Evolutionary conservation across 352 stramenopile species (phyloP).

Genomic region (Phytophthora pini): DNA sequence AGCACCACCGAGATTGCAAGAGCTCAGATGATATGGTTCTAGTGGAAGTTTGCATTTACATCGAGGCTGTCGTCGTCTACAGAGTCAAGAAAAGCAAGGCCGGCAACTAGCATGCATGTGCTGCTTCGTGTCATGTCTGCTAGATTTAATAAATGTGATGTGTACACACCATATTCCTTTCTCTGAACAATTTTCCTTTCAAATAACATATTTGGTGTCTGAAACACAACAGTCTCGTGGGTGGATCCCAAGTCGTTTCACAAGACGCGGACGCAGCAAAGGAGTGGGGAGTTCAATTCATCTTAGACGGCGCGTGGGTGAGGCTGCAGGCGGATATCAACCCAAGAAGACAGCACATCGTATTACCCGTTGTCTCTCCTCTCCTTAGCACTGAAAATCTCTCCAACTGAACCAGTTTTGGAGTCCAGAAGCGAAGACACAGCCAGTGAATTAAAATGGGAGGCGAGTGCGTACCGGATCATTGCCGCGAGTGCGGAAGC

Average conservation of each 20-base stretch:
- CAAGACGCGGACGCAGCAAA: slow-evolving; percentile 4
- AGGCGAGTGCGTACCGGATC: slow-evolving; percentile 68
- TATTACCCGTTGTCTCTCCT: slow-evolving; percentile 21
- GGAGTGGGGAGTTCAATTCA: slow-evolving; percentile 4
- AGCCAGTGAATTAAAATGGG: slow-evolving; percentile 38
- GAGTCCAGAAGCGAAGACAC: slow-evolving; percentile 4
- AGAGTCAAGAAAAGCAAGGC: background rate
- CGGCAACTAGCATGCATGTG: background rate
- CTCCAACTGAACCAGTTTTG: background rate
- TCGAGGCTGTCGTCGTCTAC: background rate
- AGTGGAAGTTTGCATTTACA: background rate
- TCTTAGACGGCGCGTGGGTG: slow-evolving; percentile 18
- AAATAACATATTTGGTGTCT: slow-evolving; percentile 11
- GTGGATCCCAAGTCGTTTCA: slow-evolving; percentile 45
- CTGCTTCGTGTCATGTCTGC: slow-evolving; percentile 24
- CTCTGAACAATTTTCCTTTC: background rate
- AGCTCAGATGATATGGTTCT: background rate
- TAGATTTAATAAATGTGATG: slow-evolving; percentile 29
- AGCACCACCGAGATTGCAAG: slow-evolving; percentile 1
- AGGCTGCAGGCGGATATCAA: slow-evolving; percentile 10
- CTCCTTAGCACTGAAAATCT: slow-evolving; percentile 4
- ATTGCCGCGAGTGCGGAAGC: slow-evolving; percentile 75
- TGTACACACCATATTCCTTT: slow-evolving; percentile 7
- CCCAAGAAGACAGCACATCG: slow-evolving; percentile 1
- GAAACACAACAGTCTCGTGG: slow-evolving; percentile 1